A percentile compares a stretch with the other conserved stretches of the same genome.
phyloP scores from a whole-genome alignment of 805 yeast genomes.

The Torulaspora quercuum region DNA sequence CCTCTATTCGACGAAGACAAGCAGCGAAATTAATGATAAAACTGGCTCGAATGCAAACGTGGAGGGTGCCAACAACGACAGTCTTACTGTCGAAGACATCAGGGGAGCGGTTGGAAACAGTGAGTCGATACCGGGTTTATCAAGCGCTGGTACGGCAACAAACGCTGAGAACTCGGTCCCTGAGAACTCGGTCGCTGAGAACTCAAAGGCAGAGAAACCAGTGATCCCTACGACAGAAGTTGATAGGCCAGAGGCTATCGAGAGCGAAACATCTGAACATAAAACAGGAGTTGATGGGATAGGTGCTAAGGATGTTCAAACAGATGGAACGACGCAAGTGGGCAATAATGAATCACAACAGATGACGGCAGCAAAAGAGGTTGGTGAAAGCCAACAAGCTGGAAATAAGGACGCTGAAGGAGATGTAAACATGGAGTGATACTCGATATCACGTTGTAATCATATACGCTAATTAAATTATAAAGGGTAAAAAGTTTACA shows the following conservation, averaged over 20 bases:
- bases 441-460: constrained; percentile 1
- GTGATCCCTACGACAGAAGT: no score
- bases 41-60: constrained; percentile 4
- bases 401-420: constrained; percentile 10
- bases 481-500: no score
- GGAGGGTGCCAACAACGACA: constrained; percentile 26
- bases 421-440: constrained; percentile 8
- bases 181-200: background rate
- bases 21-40: background rate
- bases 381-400: background rate
- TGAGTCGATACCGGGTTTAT: constrained; percentile 46
- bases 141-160: constrained; percentile 29
- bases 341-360: background rate
- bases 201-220: no score
- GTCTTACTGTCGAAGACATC: constrained; percentile 45
- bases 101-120: constrained; percentile 52
- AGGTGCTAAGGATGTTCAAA: background rate
- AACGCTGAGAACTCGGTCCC: background rate
- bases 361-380: background rate
- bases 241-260: background rate
- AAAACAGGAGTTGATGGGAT: no score
- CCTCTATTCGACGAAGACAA: constrained; percentile 7
- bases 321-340: background rate
- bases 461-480: no score
- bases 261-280: background rate